Conservation (phyloP, 768 basidiomycete species). For the Amanita polypyramis region DNA sequence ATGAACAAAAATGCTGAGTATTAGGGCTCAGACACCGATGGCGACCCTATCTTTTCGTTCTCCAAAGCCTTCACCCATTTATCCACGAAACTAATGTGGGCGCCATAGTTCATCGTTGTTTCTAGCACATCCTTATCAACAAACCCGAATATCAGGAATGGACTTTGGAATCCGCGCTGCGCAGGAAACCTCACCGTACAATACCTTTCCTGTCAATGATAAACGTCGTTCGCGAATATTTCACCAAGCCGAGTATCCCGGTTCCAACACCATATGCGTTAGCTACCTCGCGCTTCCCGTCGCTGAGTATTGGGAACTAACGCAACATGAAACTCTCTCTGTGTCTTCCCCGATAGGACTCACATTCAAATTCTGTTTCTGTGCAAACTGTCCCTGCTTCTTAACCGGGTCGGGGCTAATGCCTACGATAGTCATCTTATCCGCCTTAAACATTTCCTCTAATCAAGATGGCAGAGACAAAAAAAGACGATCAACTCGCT, state of each 20-base stretch:
- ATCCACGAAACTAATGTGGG: constrained; percentile 62
- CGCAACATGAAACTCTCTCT: background rate
- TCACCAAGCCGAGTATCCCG: constrained; percentile 53
- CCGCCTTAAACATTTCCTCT: constrained; percentile 59
- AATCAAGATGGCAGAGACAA: background rate
- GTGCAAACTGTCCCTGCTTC: constrained; percentile 67
- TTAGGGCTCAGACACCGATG: too few species aligned
- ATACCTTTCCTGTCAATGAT: constrained; percentile 65
- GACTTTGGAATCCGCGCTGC: background rate
- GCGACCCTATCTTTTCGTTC: constrained; percentile 23
- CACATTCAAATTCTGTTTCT: constrained; percentile 58
- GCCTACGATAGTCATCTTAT: constrained; percentile 59
- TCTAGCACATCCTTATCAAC: constrained; percentile 44
- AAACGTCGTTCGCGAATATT: constrained; percentile 58
- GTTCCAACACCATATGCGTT: constrained; percentile 59
- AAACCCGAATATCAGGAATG: constrained; percentile 3
- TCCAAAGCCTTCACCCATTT: constrained; percentile 52
- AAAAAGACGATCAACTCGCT: constrained; percentile 2
- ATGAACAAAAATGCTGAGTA: too few species aligned
- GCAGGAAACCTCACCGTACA: constrained; percentile 36
- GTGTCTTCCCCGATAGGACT: constrained; percentile 10
- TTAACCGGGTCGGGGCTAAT: constrained; percentile 63
- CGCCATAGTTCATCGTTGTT: constrained; percentile 49
- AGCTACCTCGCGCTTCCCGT: constrained; percentile 48
- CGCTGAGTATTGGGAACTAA: constrained; percentile 75